A percentile compares a stretch with the other conserved stretches of the same genome.
These are phyloP conservation scores for Geotrichum carabidarum DNA, from an alignment of 1,139 yeast species.

Conservation along the genomic window DNA sequence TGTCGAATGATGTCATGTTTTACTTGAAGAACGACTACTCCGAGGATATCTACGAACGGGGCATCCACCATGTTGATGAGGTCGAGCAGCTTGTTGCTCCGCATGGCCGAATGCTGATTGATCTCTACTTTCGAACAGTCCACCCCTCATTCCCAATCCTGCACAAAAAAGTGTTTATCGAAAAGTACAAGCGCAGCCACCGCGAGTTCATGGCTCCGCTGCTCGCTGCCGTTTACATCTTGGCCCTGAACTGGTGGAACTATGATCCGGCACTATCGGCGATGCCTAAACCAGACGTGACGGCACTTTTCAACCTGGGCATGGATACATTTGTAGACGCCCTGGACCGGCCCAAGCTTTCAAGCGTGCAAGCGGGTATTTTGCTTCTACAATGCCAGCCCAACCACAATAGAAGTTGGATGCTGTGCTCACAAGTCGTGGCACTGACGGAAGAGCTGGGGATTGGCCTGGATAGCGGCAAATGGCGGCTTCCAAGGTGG, in stretches of 20 bases:
- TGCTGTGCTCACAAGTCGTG: constrained; percentile 77
- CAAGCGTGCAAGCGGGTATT: constrained; percentile 45
- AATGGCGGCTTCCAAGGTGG: constrained; percentile 91
- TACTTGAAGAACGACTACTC: constrained; percentile 35
- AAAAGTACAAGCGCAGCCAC: constrained; percentile 44
- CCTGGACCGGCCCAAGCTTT: constrained; percentile 41
- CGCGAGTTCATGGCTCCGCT: constrained; percentile 45
- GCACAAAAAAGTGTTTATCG: constrained; percentile 43
- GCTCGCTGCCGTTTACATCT: constrained; percentile 43
- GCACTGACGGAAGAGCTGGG: constrained; percentile 84
- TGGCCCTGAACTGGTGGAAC: constrained; percentile 45
- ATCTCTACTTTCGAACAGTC: constrained; percentile 41
- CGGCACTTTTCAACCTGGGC: constrained; percentile 38
- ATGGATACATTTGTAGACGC: constrained; percentile 40
- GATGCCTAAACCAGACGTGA: constrained; percentile 37
- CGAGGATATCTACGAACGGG: constrained; percentile 26
- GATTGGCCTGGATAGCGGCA: constrained; percentile 74
- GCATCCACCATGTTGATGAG: constrained; percentile 35
- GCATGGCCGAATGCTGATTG: constrained; percentile 40
- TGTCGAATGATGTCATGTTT: constrained; percentile 37
- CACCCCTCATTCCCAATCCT: constrained; percentile 45
- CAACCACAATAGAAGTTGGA: constrained; percentile 69
- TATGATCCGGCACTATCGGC: constrained; percentile 31
- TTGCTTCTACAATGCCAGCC: constrained; percentile 39
- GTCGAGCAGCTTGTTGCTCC: constrained; percentile 43